phyloP scores from a whole-genome alignment of 345 rosid species.

The Anacardium occidentale region DNA sequence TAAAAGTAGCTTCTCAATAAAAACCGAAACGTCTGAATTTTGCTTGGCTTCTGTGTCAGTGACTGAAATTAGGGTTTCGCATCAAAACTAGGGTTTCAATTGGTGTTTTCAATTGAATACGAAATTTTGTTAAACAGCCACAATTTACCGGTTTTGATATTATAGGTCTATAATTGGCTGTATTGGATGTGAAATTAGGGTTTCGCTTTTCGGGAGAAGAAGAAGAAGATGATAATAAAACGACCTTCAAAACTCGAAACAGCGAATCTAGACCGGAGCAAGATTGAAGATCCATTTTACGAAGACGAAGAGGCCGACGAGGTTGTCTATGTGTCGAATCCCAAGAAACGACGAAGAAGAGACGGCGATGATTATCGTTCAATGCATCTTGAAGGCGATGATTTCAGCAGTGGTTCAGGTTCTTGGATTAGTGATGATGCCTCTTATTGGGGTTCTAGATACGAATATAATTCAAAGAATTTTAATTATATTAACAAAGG shows the following conservation, averaged over 20 bases:
- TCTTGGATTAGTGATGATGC: conserved; percentile 46
- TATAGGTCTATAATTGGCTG: conserved; percentile 4
- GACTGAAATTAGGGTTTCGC: conserved; percentile 16
- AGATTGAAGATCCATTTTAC: conserved; percentile 39
- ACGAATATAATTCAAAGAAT: conserved; percentile 31
- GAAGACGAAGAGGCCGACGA: conserved; percentile 41
- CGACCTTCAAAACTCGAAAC: conserved; percentile 52
- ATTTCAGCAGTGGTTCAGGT: conserved; percentile 43
- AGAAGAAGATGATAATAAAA: conserved; percentile 66
- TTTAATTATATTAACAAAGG: conserved; percentile 19
- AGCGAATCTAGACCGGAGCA: conserved; percentile 58
- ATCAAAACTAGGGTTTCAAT: conserved; percentile 20
- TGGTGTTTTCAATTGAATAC: conserved; percentile 17
- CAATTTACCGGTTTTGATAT: conserved; percentile 15
- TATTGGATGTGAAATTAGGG: conserved; percentile 43
- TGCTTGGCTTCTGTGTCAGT: conserved; percentile 1
- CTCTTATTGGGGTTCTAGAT: conserved; percentile 34
- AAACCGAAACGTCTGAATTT: conserved; percentile 20
- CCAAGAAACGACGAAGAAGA: conserved; percentile 51
- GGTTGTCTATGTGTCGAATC: conserved; percentile 33
- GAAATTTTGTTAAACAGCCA: conserved; percentile 9
- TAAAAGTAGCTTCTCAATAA: background rate
- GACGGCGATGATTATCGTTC: conserved; percentile 28
- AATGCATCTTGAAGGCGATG: conserved; percentile 38
- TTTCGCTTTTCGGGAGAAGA: conserved; percentile 25